phyloP scores from a whole-genome alignment of 2,329 filamentous ascomycete species.

The Albifimbria verrucaria region DNA sequence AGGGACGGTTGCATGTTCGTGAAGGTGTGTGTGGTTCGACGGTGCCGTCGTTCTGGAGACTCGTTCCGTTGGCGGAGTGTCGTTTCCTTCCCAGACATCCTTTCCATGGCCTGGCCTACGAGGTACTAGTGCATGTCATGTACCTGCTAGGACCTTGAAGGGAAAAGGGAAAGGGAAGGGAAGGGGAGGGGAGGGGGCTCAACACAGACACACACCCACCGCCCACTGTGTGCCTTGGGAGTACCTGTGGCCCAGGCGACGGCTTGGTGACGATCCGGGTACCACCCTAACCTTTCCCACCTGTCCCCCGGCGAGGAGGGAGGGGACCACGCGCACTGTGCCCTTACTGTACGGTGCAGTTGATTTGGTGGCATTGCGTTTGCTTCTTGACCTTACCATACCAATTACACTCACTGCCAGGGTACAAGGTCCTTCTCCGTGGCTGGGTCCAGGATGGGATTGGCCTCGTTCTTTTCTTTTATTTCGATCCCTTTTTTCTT shows the following conservation, averaged over 20 bases:
- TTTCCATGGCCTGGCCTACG: slow-evolving; percentile 8
- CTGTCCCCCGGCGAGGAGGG: not conserved
- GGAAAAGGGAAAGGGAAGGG: not conserved
- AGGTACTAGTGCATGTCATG: slow-evolving; percentile 2
- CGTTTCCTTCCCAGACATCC: slow-evolving; percentile 21
- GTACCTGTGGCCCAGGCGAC: not conserved
- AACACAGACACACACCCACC: not conserved
- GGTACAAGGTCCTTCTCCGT: not conserved
- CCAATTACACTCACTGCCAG: not conserved
- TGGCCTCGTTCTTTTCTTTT: not conserved
- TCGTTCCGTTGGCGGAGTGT: slow-evolving; percentile 23
- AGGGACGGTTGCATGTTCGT: slow-evolving; percentile 8
- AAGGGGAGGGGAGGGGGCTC: not conserved
- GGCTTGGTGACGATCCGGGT: not conserved
- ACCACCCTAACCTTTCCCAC: not conserved
- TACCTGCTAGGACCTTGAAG: not conserved
- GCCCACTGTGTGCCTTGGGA: not conserved
- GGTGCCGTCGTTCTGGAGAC: slow-evolving; percentile 17
- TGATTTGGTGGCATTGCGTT: not conserved
- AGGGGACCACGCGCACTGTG: too few species aligned
- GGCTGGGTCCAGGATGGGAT: not conserved
- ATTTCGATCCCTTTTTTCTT: not conserved
- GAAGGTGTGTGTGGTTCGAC: slow-evolving; percentile 18
- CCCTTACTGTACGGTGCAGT: not conserved
- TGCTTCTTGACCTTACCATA: not conserved